Evolutionary conservation across 2,329 filamentous ascomycete genomes (phyloP), one percentile per base, ranked within the genome.

Genomic region (Malbranchea cinnamomea): DNA sequence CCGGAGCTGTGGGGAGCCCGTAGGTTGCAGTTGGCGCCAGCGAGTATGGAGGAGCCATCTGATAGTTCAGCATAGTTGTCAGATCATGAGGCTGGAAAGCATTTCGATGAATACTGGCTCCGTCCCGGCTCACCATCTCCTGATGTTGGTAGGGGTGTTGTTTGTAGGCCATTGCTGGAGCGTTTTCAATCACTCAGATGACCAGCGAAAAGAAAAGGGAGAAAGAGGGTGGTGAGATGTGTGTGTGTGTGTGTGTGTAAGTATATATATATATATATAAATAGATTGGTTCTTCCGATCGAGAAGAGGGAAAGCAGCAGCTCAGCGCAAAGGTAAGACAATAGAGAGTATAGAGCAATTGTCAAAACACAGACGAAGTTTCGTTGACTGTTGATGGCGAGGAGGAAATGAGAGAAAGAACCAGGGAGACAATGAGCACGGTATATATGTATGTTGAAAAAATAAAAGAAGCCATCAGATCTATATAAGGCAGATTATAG

Each of bases 1-100:
- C 30, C 7, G 35, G 39, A 21, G 39, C 39, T 7, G 27, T 23
- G n/a, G 34, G 27, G 18, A 27, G 23, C 12, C 26, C 28, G 31
- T 30, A 31, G 24, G 32, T 14, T 20, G 31, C 11, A 16, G 28
- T 20, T 11, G 28, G 26, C 13, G 28, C n/a, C n/a, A 20, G 15
- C 19, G 22, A 11, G 11, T 8, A 6, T 26, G 30, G 16, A 17
- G n/a, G n/a, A n/a, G n/a, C 22, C 17, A 5, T 28, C 26, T 6
- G 17, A 12, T n/a, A n/a, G n/a, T n/a, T n/a, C n/a, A n/a, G n/a
- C n/a, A n/a, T n/a, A n/a, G n/a, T n/a, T n/a, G n/a, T n/a, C n/a
- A n/a, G n/a, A n/a, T n/a, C n/a, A n/a, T n/a, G n/a, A n/a, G n/a
- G n/a, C n/a, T n/a, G n/a, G n/a, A n/a, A n/a, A n/a, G n/a, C n/a